Evolutionary conservation across 176 grass and related monocot species (phyloP).

Genomic region (Bolboschoenus planiculmis): DNA sequence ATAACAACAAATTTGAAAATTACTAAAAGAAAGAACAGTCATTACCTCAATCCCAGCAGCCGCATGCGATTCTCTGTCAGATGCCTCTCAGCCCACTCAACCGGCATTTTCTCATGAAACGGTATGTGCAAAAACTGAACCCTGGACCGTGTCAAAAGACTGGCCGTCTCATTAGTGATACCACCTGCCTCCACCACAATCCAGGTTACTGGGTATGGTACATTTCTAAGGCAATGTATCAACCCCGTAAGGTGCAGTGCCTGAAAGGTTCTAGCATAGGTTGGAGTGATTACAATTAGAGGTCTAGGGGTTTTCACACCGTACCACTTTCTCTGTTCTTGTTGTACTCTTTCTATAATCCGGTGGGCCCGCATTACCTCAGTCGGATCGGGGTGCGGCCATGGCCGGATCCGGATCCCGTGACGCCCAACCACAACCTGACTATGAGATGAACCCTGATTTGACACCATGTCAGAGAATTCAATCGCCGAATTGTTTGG

Average conservation of each 20-base stretch:
- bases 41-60: conserved; percentile 60
- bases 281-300: conserved; percentile 61
- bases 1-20: neutral
- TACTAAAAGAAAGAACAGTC: neutral
- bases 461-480: neutral
- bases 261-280: conserved; percentile 76
- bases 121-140: conserved; percentile 71
- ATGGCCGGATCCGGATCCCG: conserved; percentile 85
- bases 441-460: conserved; percentile 38
- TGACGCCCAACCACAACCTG: conserved; percentile 79
- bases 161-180: conserved; percentile 58
- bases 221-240: conserved; percentile 67
- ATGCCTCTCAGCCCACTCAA: conserved; percentile 62
- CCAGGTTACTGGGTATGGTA: conserved; percentile 77
- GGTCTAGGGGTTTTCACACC: conserved; percentile 59
- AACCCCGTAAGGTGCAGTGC: conserved; percentile 81
- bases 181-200: conserved; percentile 86
- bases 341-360: conserved; percentile 82
- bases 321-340: conserved; percentile 77
- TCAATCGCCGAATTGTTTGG: conserved; percentile 5
- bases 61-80: conserved; percentile 74
- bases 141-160: conserved; percentile 42
- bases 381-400: conserved; percentile 85
- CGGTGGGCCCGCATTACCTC: conserved; percentile 79
- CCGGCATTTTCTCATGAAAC: conserved; percentile 66